Evolutionary conservation across 352 stramenopile species (phyloP), one percentile per base, ranked within the genome.

Genomic region (Pythium vanterpoolii): DNA sequence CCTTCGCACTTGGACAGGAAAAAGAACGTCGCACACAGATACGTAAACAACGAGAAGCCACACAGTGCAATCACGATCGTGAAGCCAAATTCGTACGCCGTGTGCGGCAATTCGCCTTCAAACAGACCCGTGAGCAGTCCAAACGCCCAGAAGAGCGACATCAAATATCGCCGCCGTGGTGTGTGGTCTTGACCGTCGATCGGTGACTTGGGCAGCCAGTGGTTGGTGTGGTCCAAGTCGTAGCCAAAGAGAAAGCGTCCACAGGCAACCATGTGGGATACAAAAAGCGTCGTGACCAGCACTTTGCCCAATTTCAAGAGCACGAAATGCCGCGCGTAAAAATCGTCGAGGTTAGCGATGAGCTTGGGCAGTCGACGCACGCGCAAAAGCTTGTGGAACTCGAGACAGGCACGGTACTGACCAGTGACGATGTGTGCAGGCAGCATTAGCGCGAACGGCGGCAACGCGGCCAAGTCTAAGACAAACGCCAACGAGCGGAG

Each of bases 1-100:
- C 79, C 87, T 62, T 90, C 74, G 33, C 83, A 90, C 54, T 89
- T 89, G 26, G 83, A 93, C 27, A 90, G 77, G 39, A 87, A 84
- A 56, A 93, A 93, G 45, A 93, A 81, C 23, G 79, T 93, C 0
- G 79, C 79, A 3, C 82, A 87, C 19, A 90, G 70, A 1, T 68
- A 73, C 13, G 77, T 87, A 56, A 90, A 93, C 49, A 90, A 62
- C 5, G 78, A 79, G 44, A 93, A 90, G 0, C 80, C 83, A 36
- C 80, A 78, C 2, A 82, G 50, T 1, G 78, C 82, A n/a, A 93
- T 80, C 24, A 76, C 56, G 4, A 79, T 74, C 1, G 77, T 89
- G 57, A 90, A 93, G 10, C 86, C 13, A 52, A 89, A 87, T 60
- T 90, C 71, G 1, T 50, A 38, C 21, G 71, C 68, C 4, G 66